phyloP scores from a whole-genome alignment of 495 filamentous ascomycete species.

The Daldinia decipiens region DNA sequence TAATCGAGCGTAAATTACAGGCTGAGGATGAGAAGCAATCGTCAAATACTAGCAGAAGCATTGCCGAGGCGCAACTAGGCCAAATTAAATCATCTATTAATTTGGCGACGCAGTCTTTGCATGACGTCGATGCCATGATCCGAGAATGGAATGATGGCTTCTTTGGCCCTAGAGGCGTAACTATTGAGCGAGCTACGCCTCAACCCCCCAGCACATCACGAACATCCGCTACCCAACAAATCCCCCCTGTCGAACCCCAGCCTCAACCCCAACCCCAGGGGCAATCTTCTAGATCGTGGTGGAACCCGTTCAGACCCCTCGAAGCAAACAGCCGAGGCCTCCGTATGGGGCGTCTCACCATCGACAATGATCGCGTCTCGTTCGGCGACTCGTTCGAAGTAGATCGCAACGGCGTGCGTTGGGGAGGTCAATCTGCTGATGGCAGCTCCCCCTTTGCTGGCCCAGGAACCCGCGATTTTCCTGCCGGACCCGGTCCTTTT shows the following conservation, averaged over 20 bases:
- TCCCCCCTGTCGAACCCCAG: slow-evolving; percentile 3
- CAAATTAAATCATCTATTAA: slow-evolving; percentile 40
- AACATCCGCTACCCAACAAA: background rate
- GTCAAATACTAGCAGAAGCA: slow-evolving; percentile 28
- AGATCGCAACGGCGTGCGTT: slow-evolving; percentile 55
- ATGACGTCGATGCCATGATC: slow-evolving; percentile 50
- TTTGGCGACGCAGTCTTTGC: slow-evolving; percentile 9
- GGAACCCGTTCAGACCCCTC: slow-evolving; percentile 41
- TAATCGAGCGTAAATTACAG: slow-evolving; percentile 52
- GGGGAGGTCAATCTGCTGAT: slow-evolving; percentile 20
- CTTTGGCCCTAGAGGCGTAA: slow-evolving; percentile 55
- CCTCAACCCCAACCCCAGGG: slow-evolving; percentile 19
- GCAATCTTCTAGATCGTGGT: slow-evolving; percentile 27
- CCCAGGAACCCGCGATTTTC: slow-evolving; percentile 3
- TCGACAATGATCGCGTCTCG: slow-evolving; percentile 53
- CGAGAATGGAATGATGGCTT: slow-evolving; percentile 64
- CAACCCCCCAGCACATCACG: background rate
- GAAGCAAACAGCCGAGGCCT: slow-evolving; percentile 38
- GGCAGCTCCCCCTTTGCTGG: background rate
- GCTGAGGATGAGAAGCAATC: slow-evolving; percentile 44
- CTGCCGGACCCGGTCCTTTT: slow-evolving; percentile 1
- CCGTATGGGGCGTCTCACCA: slow-evolving; percentile 48
- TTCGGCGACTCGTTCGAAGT: slow-evolving; percentile 54
- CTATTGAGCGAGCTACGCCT: slow-evolving; percentile 2
- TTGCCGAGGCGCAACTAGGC: slow-evolving; percentile 52